Evolutionary conservation across 2,329 filamentous ascomycete species (phyloP).

Genomic region (Clarireedia hainanense): DNA sequence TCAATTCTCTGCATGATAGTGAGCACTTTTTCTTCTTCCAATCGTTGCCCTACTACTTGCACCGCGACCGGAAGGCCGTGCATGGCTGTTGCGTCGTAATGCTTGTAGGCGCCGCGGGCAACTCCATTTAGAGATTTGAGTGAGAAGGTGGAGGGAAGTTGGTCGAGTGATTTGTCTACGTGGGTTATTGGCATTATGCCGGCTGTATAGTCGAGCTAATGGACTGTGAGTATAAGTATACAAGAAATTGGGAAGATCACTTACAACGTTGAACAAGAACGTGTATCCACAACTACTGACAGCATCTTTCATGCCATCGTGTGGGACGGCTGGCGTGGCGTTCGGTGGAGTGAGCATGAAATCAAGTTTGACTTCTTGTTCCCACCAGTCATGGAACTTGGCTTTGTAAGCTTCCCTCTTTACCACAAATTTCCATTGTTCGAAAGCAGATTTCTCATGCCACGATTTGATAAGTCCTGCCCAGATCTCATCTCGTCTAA

Average conservation of each 20-base stretch:
- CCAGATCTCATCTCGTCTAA: conserved; percentile 69
- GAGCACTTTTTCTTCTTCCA: conserved; percentile 30
- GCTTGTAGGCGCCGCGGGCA: conserved; percentile 73
- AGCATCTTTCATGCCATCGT: conserved; percentile 78
- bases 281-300: conserved; percentile 87
- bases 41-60: conserved; percentile 27
- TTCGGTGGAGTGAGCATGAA: conserved; percentile 80
- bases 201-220: conserved; percentile 72
- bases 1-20: conserved; percentile 48
- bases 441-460: conserved; percentile 62
- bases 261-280: conserved; percentile 81
- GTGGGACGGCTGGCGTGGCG: conserved; percentile 81
- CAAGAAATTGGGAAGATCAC: conserved; percentile 24
- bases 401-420: conserved; percentile 71
- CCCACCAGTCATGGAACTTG: conserved; percentile 82
- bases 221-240: background rate
- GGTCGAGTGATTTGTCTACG: conserved; percentile 63
- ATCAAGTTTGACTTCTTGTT: conserved; percentile 62
- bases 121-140: conserved; percentile 66
- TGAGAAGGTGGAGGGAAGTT: conserved; percentile 53
- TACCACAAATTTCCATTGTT: conserved; percentile 77
- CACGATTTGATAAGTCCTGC: conserved; percentile 68
- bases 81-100: conserved; percentile 79
- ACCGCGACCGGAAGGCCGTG: conserved; percentile 80
- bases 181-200: conserved; percentile 81